Conservation (phyloP, 305 asterid species). For the Ilex paraguariensis region DNA sequence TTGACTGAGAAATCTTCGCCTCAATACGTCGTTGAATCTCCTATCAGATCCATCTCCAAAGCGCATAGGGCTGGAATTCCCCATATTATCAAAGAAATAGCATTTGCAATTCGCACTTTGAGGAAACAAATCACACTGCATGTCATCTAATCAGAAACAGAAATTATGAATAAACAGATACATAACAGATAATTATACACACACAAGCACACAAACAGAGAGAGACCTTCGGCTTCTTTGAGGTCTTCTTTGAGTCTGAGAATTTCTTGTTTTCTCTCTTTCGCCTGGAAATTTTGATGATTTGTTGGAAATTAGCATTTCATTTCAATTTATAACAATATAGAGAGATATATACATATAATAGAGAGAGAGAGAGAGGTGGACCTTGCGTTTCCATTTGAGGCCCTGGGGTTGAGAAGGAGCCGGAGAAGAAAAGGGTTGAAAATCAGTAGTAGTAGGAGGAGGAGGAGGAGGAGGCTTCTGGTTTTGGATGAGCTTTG, state of each 20-base stretch:
- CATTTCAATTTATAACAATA: not conserved
- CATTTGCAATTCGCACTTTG: slow-evolving; percentile 75
- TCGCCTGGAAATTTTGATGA: slow-evolving; percentile 44
- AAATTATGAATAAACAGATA: slow-evolving; percentile 2
- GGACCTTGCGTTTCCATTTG: slow-evolving; percentile 75
- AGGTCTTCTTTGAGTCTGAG: slow-evolving; percentile 73
- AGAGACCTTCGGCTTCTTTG: slow-evolving; percentile 73
- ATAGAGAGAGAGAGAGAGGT: not conserved
- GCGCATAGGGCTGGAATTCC: slow-evolving; percentile 37
- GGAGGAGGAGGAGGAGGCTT: slow-evolving; percentile 14
- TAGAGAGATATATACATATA: not conserved
- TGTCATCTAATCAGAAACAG: slow-evolving; percentile 48
- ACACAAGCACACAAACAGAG: not conserved
- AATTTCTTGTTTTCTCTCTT: slow-evolving; percentile 74
- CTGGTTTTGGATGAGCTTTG: slow-evolving; percentile 45
- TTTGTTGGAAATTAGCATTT: slow-evolving; percentile 3
- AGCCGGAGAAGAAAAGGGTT: slow-evolving; percentile 9
- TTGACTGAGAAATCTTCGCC: slow-evolving; percentile 91
- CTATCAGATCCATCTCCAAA: slow-evolving; percentile 28
- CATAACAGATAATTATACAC: not conserved
- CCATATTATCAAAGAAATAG: slow-evolving; percentile 82
- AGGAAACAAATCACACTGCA: slow-evolving; percentile 71
- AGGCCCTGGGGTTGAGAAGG: slow-evolving; percentile 37
- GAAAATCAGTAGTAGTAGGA: slow-evolving; percentile 14
- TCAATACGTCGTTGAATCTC: slow-evolving; percentile 61